Evolutionary conservation across 2,329 filamentous ascomycete species (phyloP).

Genomic region (Fusarium duplospermum): DNA sequence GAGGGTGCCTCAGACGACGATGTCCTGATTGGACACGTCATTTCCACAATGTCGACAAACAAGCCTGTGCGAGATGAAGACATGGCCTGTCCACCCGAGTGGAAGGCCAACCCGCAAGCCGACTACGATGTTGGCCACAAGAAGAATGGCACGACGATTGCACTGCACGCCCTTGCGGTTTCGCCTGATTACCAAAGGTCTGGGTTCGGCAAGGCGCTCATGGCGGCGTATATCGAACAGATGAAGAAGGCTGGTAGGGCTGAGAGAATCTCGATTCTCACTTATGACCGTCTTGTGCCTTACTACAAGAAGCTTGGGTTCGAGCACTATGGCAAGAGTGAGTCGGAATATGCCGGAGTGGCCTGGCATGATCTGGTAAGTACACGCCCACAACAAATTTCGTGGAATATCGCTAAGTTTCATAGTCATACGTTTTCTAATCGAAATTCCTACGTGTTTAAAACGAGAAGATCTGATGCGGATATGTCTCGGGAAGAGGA

Average conservation of each 20-base stretch:
- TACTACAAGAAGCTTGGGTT: slow-evolving; percentile 49
- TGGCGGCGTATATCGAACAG: slow-evolving; percentile 35
- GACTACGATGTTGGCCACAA: slow-evolving; percentile 37
- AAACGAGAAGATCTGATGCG: background rate
- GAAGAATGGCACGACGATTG: slow-evolving; percentile 42
- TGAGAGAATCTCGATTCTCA: slow-evolving; percentile 46
- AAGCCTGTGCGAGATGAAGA: slow-evolving; percentile 41
- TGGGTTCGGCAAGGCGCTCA: slow-evolving; percentile 44
- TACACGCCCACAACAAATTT: background rate
- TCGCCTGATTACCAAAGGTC: slow-evolving; percentile 38
- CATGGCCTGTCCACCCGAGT: slow-evolving; percentile 42
- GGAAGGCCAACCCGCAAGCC: slow-evolving; percentile 36
- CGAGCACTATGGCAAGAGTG: slow-evolving; percentile 46
- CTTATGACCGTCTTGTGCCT: slow-evolving; percentile 45
- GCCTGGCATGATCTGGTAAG: slow-evolving; percentile 48
- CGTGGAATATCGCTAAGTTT: background rate
- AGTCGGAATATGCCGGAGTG: slow-evolving; percentile 45
- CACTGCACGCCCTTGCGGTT: slow-evolving; percentile 46
- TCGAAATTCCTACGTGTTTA: background rate
- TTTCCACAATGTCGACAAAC: slow-evolving; percentile 42
- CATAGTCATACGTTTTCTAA: background rate
- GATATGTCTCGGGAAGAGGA: background rate
- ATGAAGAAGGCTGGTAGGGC: slow-evolving; percentile 31
- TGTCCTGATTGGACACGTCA: slow-evolving; percentile 42
- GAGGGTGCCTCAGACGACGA: slow-evolving; percentile 14